Percentiles rank a stretch among this genome's conserved stretches.
Evolutionary conservation across 148 eudicot genomes (phyloP).

Genomic region (Rhododendron vialii): DNA sequence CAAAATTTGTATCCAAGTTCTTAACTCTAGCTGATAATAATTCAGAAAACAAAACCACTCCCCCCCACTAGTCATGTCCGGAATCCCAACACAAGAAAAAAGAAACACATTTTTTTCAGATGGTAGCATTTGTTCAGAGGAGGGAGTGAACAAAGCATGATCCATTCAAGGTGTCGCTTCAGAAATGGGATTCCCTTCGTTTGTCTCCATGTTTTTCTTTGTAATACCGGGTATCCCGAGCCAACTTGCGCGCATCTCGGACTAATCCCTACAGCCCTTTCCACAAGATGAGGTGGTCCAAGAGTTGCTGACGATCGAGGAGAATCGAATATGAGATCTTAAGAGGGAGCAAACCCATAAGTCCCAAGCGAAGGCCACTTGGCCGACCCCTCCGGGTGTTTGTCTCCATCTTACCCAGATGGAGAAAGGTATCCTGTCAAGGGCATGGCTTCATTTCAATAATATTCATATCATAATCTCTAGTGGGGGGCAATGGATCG

Average conservation of each 20-base stretch:
- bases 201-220: background rate
- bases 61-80: constrained; percentile 32
- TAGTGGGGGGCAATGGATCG: background rate
- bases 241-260: background rate
- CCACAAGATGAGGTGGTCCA: too few species aligned
- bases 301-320: too few species aligned
- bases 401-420: background rate
- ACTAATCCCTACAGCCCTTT: too few species aligned
- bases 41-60: constrained; percentile 13
- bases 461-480: background rate
- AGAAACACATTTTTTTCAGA: constrained; percentile 1
- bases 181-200: constrained; percentile 6
- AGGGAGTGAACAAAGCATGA: background rate
- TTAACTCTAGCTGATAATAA: constrained; percentile 14
- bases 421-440: constrained; percentile 6
- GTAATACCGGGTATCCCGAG: too few species aligned
- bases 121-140: background rate
- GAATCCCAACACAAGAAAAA: constrained; percentile 16
- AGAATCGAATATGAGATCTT: background rate
- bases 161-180: constrained; percentile 9
- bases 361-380: background rate
- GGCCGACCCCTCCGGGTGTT: background rate
- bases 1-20: constrained; percentile 14
- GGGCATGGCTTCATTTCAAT: constrained; percentile 9
- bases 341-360: background rate